Conservation (phyloP, 31 red algal genomes). For the Bonnemaisonia californica region DNA sequence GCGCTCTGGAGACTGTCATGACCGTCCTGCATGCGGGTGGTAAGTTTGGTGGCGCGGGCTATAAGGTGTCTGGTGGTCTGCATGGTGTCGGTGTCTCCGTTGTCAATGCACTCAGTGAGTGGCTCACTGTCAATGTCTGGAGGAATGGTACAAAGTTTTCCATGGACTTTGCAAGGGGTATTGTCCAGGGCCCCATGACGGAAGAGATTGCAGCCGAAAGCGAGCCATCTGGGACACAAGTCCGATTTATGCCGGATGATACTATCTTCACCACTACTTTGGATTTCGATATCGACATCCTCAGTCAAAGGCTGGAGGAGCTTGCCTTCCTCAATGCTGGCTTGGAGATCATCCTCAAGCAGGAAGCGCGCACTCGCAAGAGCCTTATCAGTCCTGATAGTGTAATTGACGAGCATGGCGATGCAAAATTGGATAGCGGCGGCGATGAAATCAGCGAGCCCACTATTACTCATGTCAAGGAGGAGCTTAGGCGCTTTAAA, state of each 20-base stretch:
- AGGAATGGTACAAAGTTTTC: constrained; percentile 52
- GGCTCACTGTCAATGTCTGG: constrained; percentile 79
- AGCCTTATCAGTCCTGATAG: not conserved
- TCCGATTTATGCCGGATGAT: constrained; percentile 91
- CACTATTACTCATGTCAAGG: not conserved
- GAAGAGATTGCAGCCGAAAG: constrained; percentile 2
- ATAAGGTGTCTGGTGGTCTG: constrained; percentile 95
- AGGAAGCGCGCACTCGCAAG: constrained; percentile 24
- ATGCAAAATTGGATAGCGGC: not conserved
- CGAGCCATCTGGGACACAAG: constrained; percentile 65
- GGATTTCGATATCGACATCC: constrained; percentile 65
- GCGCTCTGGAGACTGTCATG: constrained; percentile 97
- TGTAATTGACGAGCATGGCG: not conserved
- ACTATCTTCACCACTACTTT: constrained; percentile 80
- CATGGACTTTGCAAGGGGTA: constrained; percentile 74
- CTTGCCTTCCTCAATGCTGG: constrained; percentile 97
- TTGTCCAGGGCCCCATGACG: constrained; percentile 1
- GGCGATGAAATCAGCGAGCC: not conserved
- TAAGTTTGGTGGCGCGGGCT: constrained; percentile 95
- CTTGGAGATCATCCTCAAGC: constrained; percentile 75
- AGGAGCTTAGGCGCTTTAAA: constrained; percentile 14
- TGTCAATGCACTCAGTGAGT: constrained; percentile 97
- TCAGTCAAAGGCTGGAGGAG: constrained; percentile 85
- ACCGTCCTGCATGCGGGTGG: constrained; percentile 98
- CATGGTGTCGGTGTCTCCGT: constrained; percentile 99